phyloP scores from a whole-genome alignment of 2,329 filamentous ascomycete genomes.

The Cytospora schulzeri region DNA sequence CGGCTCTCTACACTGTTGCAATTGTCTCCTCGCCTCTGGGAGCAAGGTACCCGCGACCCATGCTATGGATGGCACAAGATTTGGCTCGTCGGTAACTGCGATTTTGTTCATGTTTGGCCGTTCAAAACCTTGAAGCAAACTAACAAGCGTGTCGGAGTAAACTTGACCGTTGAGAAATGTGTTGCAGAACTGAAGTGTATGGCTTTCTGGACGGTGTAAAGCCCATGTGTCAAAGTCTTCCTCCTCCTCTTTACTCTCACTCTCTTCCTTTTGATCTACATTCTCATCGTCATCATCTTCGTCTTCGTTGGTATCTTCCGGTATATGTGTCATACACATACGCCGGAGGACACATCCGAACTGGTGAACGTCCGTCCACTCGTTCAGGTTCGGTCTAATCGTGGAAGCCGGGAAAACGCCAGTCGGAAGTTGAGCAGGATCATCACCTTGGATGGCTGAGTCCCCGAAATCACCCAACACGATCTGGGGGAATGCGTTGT shows the following conservation, averaged over 20 bases:
- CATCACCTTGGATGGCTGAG: slow-evolving; percentile 5
- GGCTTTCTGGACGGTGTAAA: slow-evolving; percentile 9
- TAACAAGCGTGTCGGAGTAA: slow-evolving; percentile 1
- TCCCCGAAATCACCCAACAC: slow-evolving; percentile 9
- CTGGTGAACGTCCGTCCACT: slow-evolving; percentile 9
- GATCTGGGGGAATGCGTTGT: neutral
- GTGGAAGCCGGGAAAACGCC: slow-evolving; percentile 1
- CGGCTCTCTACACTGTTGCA: neutral
- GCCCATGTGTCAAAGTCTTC: slow-evolving; percentile 5
- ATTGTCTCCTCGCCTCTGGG: neutral
- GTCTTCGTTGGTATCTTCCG: neutral
- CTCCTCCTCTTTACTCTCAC: neutral
- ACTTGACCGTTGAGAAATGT: neutral
- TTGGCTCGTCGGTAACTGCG: neutral
- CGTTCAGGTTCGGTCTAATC: slow-evolving; percentile 1
- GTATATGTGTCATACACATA: slow-evolving; percentile 4
- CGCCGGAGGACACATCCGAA: slow-evolving; percentile 1
- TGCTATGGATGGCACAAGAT: neutral
- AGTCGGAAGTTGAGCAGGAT: neutral
- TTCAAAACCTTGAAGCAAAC: slow-evolving; percentile 4
- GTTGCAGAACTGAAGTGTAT: slow-evolving; percentile 1
- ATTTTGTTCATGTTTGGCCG: neutral
- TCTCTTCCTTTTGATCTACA: neutral
- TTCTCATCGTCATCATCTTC: neutral
- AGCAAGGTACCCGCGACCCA: slow-evolving; percentile 7